Conservation (phyloP, 129 eudicot species). For the Saposhnikovia divaricata region DNA sequence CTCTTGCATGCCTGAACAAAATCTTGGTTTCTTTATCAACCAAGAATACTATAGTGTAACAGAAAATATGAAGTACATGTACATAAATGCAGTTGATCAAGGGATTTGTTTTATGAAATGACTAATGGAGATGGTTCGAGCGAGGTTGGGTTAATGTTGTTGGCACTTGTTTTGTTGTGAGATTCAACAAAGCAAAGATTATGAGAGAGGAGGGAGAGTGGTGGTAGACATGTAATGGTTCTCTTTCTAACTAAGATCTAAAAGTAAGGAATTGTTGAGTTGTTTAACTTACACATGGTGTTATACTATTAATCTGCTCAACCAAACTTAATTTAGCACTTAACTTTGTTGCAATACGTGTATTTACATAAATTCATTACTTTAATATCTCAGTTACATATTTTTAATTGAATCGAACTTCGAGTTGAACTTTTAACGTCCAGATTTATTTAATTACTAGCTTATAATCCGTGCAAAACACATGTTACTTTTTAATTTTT, state of each 20-base stretch:
- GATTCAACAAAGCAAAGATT: not conserved
- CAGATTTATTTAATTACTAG: no score
- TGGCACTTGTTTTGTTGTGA: not conserved
- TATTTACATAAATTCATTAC: no score
- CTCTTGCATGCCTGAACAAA: not conserved
- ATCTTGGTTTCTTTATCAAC: conserved; percentile 2
- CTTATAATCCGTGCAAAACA: no score
- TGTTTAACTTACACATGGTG: conserved; percentile 9
- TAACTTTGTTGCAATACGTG: not conserved
- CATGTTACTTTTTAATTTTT: no score
- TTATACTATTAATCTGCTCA: not conserved
- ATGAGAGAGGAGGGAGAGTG: not conserved
- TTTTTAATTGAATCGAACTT: no score
- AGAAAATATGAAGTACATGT: not conserved
- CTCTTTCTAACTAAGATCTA: conserved; percentile 1
- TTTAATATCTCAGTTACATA: no score
- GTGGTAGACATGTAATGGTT: not conserved
- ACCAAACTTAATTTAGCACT: not conserved
- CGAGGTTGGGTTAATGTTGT: not conserved
- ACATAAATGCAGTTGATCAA: not conserved
- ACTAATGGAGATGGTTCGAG: no score
- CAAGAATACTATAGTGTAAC: not conserved
- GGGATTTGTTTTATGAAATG: not conserved
- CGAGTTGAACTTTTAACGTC: no score
- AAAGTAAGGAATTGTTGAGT: conserved; percentile 13